Conservation (phyloP, 192 early-diverging fungal species). For the Dissophora ornata region DNA sequence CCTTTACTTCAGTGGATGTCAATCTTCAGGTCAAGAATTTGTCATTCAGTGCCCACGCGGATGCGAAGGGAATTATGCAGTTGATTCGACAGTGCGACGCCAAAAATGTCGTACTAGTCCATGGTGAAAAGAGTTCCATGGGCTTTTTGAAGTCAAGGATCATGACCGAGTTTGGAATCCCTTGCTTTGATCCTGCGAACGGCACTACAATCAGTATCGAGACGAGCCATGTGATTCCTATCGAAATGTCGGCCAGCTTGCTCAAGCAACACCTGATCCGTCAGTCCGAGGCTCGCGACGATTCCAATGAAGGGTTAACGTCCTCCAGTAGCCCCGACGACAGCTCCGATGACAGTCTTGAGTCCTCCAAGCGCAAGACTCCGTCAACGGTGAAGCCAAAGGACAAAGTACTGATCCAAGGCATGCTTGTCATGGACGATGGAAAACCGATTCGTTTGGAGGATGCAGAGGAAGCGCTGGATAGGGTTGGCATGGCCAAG, state of each 20-base stretch:
- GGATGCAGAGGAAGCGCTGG: conserved; percentile 48
- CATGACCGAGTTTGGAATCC: conserved; percentile 83
- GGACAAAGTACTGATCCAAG: conserved; percentile 56
- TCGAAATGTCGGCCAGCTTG: conserved; percentile 60
- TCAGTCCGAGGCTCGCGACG: conserved; percentile 18
- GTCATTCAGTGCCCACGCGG: conserved; percentile 97
- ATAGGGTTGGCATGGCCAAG: conserved; percentile 35
- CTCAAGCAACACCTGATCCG: conserved; percentile 57
- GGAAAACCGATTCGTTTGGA: conserved; percentile 52
- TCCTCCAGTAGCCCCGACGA: conserved; percentile 32
- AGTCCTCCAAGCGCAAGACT: conserved; percentile 9
- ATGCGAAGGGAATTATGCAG: conserved; percentile 98
- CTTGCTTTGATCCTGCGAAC: conserved; percentile 91
- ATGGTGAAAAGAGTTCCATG: conserved; percentile 95
- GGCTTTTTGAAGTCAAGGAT: conserved; percentile 83
- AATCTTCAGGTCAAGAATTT: conserved; percentile 95
- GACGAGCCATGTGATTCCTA: conserved; percentile 74
- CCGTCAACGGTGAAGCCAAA: conserved; percentile 30
- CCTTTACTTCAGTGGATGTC: conserved; percentile 77
- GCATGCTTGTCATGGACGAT: conserved; percentile 57
- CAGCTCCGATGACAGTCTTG: conserved; percentile 19
- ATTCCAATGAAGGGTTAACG: conserved; percentile 23
- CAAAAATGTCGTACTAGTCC: conserved; percentile 92
- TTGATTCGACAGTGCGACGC: conserved; percentile 91
- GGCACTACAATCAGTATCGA: conserved; percentile 79